phyloP scores from a whole-genome alignment of 495 filamentous ascomycete species.

The Melanomma pulvis-pyrius region DNA sequence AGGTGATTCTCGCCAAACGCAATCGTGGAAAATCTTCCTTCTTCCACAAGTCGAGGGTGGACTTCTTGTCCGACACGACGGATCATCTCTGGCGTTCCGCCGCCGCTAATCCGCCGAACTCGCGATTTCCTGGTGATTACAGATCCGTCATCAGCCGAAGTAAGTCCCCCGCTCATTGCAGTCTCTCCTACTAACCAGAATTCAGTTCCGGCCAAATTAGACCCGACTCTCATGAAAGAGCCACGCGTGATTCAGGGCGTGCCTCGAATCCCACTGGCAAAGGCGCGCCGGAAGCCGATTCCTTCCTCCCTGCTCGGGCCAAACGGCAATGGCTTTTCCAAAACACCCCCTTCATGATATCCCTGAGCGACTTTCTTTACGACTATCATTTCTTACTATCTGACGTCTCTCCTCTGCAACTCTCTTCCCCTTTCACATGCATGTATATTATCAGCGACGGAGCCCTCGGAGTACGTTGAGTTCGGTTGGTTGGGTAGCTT shows the following conservation, averaged over 20 bases:
- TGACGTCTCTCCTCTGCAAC: not conserved
- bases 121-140: conserved; percentile 73
- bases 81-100: conserved; percentile 95
- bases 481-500: not conserved
- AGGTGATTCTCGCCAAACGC: conserved; percentile 91
- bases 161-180: conserved; percentile 40
- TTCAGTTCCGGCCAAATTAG: conserved; percentile 79
- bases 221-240: conserved; percentile 85
- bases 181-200: conserved; percentile 27
- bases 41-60: conserved; percentile 54
- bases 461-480: conserved; percentile 22
- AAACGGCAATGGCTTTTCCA: conserved; percentile 17
- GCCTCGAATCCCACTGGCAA: conserved; percentile 44
- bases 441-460: conserved; percentile 29
- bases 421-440: conserved; percentile 3
- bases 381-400: not conserved
- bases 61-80: conserved; percentile 80
- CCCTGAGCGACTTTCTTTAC: not conserved
- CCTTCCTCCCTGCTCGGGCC: conserved; percentile 42
- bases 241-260: conserved; percentile 50
- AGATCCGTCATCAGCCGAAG: conserved; percentile 60
- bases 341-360: conserved; percentile 31
- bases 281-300: conserved; percentile 49
- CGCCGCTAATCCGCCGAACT: conserved; percentile 73
- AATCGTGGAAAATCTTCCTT: conserved; percentile 68